Conservation (phyloP, 345 rosid species). For the Gynandropsis gynandra region DNA sequence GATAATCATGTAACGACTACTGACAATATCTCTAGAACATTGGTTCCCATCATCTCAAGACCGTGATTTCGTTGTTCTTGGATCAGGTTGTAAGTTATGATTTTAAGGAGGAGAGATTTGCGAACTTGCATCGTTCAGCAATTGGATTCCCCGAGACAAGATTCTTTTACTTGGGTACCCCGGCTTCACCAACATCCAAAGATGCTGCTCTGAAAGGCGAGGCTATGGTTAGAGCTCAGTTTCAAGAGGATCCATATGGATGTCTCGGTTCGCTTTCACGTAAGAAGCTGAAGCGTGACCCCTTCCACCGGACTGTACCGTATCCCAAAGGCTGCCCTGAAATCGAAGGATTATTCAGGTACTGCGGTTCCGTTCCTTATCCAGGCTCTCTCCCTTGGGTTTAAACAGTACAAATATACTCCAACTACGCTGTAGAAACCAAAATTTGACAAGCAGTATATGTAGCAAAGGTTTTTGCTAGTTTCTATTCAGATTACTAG, state of each 20-base stretch:
- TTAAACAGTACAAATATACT: constrained; percentile 3
- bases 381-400: constrained; percentile 82
- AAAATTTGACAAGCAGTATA: constrained; percentile 5
- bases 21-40: too few relatives aligned
- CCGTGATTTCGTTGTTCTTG: constrained; percentile 7
- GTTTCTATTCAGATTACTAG: neutral
- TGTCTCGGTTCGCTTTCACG: constrained; percentile 71
- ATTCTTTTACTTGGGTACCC: constrained; percentile 70
- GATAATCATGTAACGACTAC: too few relatives aligned
- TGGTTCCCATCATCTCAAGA: too few relatives aligned
- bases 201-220: constrained; percentile 81
- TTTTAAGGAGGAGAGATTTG: constrained; percentile 80
- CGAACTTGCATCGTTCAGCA: constrained; percentile 71
- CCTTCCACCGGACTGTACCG: constrained; percentile 86
- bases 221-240: constrained; percentile 73
- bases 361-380: constrained; percentile 69
- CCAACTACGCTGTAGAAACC: constrained; percentile 18
- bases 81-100: constrained; percentile 87
- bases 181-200: constrained; percentile 47
- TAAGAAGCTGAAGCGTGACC: constrained; percentile 84
- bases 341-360: constrained; percentile 63
- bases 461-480: constrained; percentile 7
- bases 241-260: constrained; percentile 80
- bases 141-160: constrained; percentile 74
- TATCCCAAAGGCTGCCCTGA: constrained; percentile 93